A percentile compares a stretch with the other conserved stretches of the same genome.
phyloP scores from a whole-genome alignment of 257 asterid genomes.

The Anisodus tanguticus region DNA sequence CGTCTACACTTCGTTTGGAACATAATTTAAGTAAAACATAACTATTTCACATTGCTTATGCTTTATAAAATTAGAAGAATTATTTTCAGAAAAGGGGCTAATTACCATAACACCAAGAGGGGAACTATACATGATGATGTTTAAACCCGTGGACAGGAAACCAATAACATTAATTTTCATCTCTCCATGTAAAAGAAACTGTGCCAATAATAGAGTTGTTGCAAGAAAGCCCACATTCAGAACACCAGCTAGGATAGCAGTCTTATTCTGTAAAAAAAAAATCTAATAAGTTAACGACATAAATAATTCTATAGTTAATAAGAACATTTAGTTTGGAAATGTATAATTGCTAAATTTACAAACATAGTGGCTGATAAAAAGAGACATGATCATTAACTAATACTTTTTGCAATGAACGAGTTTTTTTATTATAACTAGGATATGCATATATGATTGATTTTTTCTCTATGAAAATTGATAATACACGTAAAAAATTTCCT shows the following conservation, averaged over 20 bases:
- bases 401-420: neutral
- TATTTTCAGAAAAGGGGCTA: neutral
- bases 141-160: constrained; percentile 60
- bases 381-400: neutral
- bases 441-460: neutral
- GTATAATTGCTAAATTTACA: neutral
- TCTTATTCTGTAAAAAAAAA: constrained; percentile 45
- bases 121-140: constrained; percentile 79
- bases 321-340: no score
- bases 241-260: constrained; percentile 44
- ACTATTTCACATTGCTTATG: neutral
- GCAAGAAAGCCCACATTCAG: constrained; percentile 58
- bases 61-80: neutral
- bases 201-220: constrained; percentile 41
- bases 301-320: neutral
- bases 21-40: neutral
- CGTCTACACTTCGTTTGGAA: neutral
- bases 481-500: no score
- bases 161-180: constrained; percentile 63
- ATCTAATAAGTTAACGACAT: neutral
- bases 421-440: neutral
- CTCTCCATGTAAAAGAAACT: constrained; percentile 46
- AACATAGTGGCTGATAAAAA: no score
- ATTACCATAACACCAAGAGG: constrained; percentile 83
- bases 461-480: neutral